Evolutionary conservation across 345 rosid genomes (phyloP), one percentile per base, ranked within the genome.

Genomic region (Arabidopsis suecica): DNA sequence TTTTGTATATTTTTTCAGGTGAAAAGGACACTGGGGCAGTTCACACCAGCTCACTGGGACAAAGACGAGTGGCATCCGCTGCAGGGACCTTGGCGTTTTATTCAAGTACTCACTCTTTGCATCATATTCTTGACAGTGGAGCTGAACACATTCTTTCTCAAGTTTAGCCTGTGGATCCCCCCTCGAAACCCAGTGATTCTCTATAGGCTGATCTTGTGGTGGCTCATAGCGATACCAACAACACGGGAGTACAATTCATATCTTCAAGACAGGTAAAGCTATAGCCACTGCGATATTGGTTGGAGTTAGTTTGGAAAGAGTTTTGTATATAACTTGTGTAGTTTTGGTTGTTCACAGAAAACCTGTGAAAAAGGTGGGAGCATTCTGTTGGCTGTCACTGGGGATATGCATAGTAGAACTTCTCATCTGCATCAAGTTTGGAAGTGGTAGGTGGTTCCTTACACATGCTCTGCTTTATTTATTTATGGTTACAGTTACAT

Each of bases 11-110:
- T 28, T 18, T 42, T 3, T 42, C 79, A 95, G 99, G 95, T 95
- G 30, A 92, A 87, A 75, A 83, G 97, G 73, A 90, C 99, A 50
- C 41, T 95, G 51, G 96, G 94, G 66, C 98, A 95, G 69, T 95
- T 95, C 73, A 95, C 99, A 57, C 99, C 99, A 62, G 98, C 99
- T 25, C 97, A 90, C 11, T 95, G 98, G 98, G 98, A 95, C 71
- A 95, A 89, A 84, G 98, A 95, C 76, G 99, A 95, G 76, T 92
- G 99, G 99, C 97, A 89, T 65, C 99, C 99, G 1, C 69, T 95
- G 73, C 98, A 89, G 71, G 98, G 93, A 50, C 99, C 99, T 56
- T 88, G 96, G 98, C 94, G 99, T 16, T 95, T 95, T 67, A 84
- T 92, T 65, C 99, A 95, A 92, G 97, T 92, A 59, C 90, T 95